These are phyloP conservation scores for Globisporangium barbulae DNA, from an alignment of 352 stramenopile species.

Conservation along the genomic window DNA sequence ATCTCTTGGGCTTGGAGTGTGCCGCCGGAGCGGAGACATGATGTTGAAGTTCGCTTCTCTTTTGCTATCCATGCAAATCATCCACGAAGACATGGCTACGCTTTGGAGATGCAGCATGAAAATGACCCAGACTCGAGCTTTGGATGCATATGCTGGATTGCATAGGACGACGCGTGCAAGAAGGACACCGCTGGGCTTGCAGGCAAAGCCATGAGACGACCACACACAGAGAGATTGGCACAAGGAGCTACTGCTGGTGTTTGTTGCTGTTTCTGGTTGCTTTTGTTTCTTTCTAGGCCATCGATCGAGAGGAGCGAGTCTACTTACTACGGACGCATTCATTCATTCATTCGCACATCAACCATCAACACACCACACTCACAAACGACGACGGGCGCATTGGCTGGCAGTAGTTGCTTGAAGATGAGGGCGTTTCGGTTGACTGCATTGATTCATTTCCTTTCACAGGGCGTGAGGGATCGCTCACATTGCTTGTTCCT, in stretches of 20 bases:
- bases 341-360: not conserved
- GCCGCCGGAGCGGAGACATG: not conserved
- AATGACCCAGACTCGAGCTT: no score
- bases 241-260: not conserved
- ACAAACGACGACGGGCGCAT: not conserved
- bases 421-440: not conserved
- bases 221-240: not conserved
- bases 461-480: not conserved
- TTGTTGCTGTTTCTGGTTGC: constrained; percentile 5
- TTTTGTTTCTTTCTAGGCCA: constrained; percentile 10
- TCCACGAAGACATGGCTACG: not conserved
- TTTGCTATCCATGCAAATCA: not conserved
- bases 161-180: no score
- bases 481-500: not conserved
- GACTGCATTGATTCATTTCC: constrained; percentile 3
- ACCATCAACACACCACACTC: not conserved
- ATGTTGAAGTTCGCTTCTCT: not conserved
- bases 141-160: no score
- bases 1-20: no score
- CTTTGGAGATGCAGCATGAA: no score
- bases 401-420: not conserved
- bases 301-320: constrained; percentile 6
- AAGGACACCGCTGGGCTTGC: no score
- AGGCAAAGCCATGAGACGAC: not conserved
- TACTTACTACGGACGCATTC: constrained; percentile 12